Base-by-base conservation (phyloP, 371 early-diverging fungal genomes). In the Mortierella sp. region DNA sequence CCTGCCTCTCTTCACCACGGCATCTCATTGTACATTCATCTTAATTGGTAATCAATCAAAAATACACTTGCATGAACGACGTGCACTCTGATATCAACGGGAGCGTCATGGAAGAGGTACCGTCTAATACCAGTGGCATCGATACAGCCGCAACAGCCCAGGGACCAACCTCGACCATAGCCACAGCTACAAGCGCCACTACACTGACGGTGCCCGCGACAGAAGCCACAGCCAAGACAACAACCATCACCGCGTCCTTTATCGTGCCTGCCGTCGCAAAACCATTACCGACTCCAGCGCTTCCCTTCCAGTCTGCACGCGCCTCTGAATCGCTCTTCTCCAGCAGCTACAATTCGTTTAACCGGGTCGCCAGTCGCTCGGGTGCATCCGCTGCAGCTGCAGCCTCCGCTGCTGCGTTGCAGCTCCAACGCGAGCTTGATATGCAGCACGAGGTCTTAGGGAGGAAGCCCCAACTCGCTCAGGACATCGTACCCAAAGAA, bases 221-320 rank as follows among this genome's bases (percentile, higher is more conserved):
- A 15, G 34, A 50, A 2, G 17, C 64, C 9, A 27, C 64, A 4
- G 43, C 60, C 12, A 62, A 52, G 21, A n/a, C 70, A 6, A 42
- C 73, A 5, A 59, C 65, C 8, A 60, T 64, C 2, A 64, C 76
- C 37, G 53, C 70, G 27, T 69, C 76, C 17, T 69, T 64, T 26
- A 56, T 50, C 15, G 69, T 75, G 3, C 75, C 75, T 11, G 69
- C 76, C 12, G 69, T 69, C 3, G 64, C 69, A 15, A 64, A 64
- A 37, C 69, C 70, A 3, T 48, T 69, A 19, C 69, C 76, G 1
- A 69, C 69, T 4, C 64, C 69, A 0, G 69, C 67, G 1, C 21
- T 75, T 12, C 76, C 76, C 9, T 75, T 75, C 50, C 76, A 75
- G 50, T 75, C 69, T 15, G 69, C 64, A 39, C 76, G 69, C 34